Conservation (phyloP, 2,329 filamentous ascomycete species). For the Hypocreales sp. region DNA sequence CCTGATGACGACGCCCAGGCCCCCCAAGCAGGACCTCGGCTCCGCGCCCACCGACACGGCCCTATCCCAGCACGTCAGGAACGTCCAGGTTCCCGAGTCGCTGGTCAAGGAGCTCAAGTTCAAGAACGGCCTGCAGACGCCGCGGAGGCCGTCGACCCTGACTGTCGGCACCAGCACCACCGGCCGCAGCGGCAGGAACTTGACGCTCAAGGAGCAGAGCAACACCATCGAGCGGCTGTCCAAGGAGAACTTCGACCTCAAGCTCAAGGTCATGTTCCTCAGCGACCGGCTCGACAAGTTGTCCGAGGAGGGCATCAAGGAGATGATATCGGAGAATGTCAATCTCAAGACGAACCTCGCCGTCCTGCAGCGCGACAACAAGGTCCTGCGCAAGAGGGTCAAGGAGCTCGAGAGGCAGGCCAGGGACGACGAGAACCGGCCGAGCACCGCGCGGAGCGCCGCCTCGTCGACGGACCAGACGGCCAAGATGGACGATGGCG, state of each 20-base stretch:
- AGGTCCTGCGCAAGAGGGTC: conserved; percentile 62
- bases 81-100: conserved; percentile 82
- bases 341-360: conserved; percentile 84
- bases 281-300: conserved; percentile 85
- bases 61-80: conserved; percentile 74
- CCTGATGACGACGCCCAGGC: conserved; percentile 55
- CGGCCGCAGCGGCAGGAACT: conserved; percentile 43
- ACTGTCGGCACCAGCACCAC: conserved; percentile 28
- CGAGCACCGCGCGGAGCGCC: conserved; percentile 41
- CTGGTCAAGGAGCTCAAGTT: conserved; percentile 74
- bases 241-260: conserved; percentile 96
- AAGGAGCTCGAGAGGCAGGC: conserved; percentile 77
- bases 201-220: conserved; percentile 94
- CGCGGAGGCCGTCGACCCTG: conserved; percentile 32
- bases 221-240: conserved; percentile 91
- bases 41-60: conserved; percentile 71
- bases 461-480: conserved; percentile 43
- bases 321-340: conserved; percentile 96
- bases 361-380: conserved; percentile 82
- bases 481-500: conserved; percentile 39
- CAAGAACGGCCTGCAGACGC: conserved; percentile 50
- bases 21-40: conserved; percentile 32
- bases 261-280: conserved; percentile 94
- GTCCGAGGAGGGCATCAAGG: conserved; percentile 90
- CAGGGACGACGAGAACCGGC: conserved; percentile 47